These are phyloP conservation scores for Metarhizium humberi DNA, from an alignment of 2,329 filamentous ascomycete genomes.

Conservation along the genomic window DNA sequence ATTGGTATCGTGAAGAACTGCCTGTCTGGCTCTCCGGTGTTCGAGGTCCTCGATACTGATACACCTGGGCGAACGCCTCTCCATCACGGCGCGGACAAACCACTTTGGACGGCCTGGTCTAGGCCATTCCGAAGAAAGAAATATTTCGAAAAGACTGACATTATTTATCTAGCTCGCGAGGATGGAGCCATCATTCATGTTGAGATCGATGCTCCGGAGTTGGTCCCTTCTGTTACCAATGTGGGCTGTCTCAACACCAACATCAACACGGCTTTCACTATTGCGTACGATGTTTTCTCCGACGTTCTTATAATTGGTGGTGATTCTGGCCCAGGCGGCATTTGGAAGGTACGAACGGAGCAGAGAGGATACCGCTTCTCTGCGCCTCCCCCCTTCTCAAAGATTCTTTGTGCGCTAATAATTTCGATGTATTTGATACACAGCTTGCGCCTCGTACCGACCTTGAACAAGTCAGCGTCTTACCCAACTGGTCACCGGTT, in stretches of 20 bases:
- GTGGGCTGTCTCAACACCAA: constrained; percentile 61
- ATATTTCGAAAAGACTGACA: constrained; percentile 58
- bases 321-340: constrained; percentile 65
- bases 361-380: background rate
- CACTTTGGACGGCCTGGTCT: constrained; percentile 79
- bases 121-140: constrained; percentile 59
- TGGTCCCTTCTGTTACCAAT: constrained; percentile 44
- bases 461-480: constrained; percentile 31
- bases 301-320: constrained; percentile 78
- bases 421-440: background rate
- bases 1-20: constrained; percentile 48
- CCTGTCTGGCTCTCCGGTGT: constrained; percentile 40
- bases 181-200: constrained; percentile 73
- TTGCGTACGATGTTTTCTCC: constrained; percentile 54
- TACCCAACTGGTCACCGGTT: constrained; percentile 56
- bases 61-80: constrained; percentile 31
- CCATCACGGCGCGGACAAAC: constrained; percentile 36
- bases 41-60: constrained; percentile 33
- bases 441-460: constrained; percentile 47
- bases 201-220: constrained; percentile 51
- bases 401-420: background rate
- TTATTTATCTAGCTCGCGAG: constrained; percentile 79
- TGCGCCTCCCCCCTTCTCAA: background rate
- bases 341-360: constrained; percentile 52
- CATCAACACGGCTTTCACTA: constrained; percentile 75